Conservation (phyloP, 768 basidiomycete species). For the Lepiota brunneoincarnata region DNA sequence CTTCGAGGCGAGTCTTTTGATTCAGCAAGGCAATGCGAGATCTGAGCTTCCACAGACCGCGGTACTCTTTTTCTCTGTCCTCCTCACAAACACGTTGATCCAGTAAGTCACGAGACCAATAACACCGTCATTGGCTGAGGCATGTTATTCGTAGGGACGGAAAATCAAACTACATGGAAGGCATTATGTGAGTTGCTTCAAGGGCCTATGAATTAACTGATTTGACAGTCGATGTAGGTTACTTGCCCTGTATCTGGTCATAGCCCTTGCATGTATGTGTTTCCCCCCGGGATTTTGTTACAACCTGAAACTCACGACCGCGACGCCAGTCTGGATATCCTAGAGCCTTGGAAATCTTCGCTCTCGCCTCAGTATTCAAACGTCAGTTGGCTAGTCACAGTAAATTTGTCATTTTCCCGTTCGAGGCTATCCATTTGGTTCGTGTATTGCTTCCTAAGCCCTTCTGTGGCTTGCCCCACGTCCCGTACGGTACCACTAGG, state of each 20-base stretch:
- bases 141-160: constrained; percentile 67
- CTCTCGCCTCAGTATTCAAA: neutral
- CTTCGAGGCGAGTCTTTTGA: constrained; percentile 58
- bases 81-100: constrained; percentile 83
- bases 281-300: neutral
- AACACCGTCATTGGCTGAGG: neutral
- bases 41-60: constrained; percentile 54
- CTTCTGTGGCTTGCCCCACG: no score
- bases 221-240: constrained; percentile 41
- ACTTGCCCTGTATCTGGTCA: constrained; percentile 71
- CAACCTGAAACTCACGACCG: neutral
- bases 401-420: no score
- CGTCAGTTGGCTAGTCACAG: no score
- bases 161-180: constrained; percentile 91
- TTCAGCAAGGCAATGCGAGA: constrained; percentile 1
- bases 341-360: constrained; percentile 11
- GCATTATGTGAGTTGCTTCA: constrained; percentile 56
- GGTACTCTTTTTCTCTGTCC: constrained; percentile 79
- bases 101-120: constrained; percentile 39
- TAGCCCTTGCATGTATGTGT: constrained; percentile 77
- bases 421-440: no score
- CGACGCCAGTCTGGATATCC: constrained; percentile 26
- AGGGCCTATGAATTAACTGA: constrained; percentile 29
- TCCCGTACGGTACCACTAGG: no score
- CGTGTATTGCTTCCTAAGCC: no score